Conservation (phyloP, 441 rosid genomes). For the Gossypium gossypioides region DNA sequence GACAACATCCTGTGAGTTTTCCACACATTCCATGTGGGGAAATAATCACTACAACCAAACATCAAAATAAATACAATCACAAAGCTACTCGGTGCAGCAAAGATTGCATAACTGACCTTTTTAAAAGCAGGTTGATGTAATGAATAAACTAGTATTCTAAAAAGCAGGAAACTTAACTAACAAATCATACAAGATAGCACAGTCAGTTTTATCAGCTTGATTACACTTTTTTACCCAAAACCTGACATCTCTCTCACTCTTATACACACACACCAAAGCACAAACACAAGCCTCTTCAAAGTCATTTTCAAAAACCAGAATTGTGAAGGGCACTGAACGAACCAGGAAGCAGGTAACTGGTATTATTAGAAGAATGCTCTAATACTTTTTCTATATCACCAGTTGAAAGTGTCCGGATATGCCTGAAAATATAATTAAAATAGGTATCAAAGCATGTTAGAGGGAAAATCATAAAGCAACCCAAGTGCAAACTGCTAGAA, state of each 20-base stretch:
- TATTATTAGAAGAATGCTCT: constrained; percentile 48
- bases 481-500: constrained; percentile 15
- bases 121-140: neutral
- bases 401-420: constrained; percentile 67
- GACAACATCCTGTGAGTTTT: constrained; percentile 84
- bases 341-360: constrained; percentile 82
- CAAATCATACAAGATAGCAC: constrained; percentile 9
- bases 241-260: neutral
- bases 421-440: constrained; percentile 42
- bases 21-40: constrained; percentile 99
- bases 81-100: constrained; percentile 16
- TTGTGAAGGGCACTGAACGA: constrained; percentile 17
- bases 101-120: neutral
- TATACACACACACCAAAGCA: neutral
- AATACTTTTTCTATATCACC: constrained; percentile 66
- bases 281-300: neutral
- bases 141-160: constrained; percentile 2
- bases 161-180: constrained; percentile 7
- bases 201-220: neutral
- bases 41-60: constrained; percentile 59
- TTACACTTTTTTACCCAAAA: neutral
- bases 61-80: constrained; percentile 21
- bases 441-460: constrained; percentile 14
- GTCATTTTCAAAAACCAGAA: constrained; percentile 14
- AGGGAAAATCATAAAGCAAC: constrained; percentile 10